Evolutionary conservation across 148 eudicot species (phyloP).

Genomic region (Polygonum aviculare): DNA sequence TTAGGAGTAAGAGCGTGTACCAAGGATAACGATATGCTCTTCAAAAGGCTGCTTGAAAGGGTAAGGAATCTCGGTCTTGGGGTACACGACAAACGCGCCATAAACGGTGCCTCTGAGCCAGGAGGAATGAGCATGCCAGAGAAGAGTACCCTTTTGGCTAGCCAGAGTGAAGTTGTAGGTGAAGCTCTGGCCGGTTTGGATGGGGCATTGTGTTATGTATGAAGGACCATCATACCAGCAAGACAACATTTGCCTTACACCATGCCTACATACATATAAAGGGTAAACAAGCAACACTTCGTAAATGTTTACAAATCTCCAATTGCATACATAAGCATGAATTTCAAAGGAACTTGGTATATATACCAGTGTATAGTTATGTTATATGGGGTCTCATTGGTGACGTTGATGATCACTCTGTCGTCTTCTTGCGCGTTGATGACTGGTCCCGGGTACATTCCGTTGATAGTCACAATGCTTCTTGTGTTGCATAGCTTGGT

Average conservation of each 20-base stretch:
- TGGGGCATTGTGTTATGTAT: slow-evolving; percentile 54
- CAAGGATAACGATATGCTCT: slow-evolving; percentile 48
- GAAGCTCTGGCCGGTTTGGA: slow-evolving; percentile 41
- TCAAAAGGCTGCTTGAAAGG: slow-evolving; percentile 44
- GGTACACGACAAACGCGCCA: slow-evolving; percentile 57
- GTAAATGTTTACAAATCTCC: background rate
- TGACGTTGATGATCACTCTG: slow-evolving; percentile 30
- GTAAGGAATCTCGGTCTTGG: slow-evolving; percentile 50
- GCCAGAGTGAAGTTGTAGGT: slow-evolving; percentile 45
- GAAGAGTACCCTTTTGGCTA: slow-evolving; percentile 56
- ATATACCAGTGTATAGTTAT: slow-evolving; percentile 56
- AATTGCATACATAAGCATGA: background rate
- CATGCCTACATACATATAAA: slow-evolving; percentile 32
- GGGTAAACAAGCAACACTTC: too few relatives aligned
- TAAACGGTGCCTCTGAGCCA: slow-evolving; percentile 71
- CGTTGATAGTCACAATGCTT: slow-evolving; percentile 36
- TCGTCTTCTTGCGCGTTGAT: slow-evolving; percentile 54
- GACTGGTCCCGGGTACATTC: slow-evolving; percentile 51
- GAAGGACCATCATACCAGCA: slow-evolving; percentile 61
- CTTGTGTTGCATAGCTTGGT: slow-evolving; percentile 39
- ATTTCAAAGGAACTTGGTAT: background rate
- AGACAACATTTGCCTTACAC: slow-evolving; percentile 40
- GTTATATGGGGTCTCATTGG: slow-evolving; percentile 47
- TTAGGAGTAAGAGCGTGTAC: slow-evolving; percentile 14
- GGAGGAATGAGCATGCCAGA: slow-evolving; percentile 67